A percentile compares a stretch with the other conserved stretches of the same genome.
Evolutionary conservation across 2,329 filamentous ascomycete species (phyloP).

Genomic region (Sodiomyces alkalinus): DNA sequence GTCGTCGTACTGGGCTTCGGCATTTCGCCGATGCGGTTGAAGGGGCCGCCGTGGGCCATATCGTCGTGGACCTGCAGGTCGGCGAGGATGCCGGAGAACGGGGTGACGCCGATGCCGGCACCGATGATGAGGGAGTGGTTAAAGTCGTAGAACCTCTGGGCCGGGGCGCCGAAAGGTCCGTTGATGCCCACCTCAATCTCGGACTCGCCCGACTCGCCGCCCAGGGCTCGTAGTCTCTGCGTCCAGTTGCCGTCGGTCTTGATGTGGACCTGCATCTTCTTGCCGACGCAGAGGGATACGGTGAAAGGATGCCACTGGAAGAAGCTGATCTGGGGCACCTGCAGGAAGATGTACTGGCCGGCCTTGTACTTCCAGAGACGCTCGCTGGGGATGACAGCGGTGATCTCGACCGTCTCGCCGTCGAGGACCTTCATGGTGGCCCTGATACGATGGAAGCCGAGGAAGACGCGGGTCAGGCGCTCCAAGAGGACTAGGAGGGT

Average conservation of each 20-base stretch:
- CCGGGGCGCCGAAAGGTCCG: conserved; percentile 41
- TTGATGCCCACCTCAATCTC: conserved; percentile 37
- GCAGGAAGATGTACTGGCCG: conserved; percentile 42
- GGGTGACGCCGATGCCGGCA: conserved; percentile 41
- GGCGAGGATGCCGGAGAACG: conserved; percentile 39
- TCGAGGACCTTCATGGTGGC: conserved; percentile 34
- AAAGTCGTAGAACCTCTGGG: conserved; percentile 43
- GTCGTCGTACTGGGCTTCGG: no score
- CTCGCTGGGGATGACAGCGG: conserved; percentile 28
- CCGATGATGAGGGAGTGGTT: conserved; percentile 40
- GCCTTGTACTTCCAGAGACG: conserved; percentile 36
- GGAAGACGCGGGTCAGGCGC: conserved; percentile 25
- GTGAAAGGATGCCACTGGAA: conserved; percentile 48
- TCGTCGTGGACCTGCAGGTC: conserved; percentile 34
- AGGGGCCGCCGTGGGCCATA: conserved; percentile 15
- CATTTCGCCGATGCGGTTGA: no score
- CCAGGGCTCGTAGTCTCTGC: conserved; percentile 24
- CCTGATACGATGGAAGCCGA: conserved; percentile 31
- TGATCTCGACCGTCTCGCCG: conserved; percentile 34
- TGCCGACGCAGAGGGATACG: conserved; percentile 36
- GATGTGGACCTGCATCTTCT: conserved; percentile 38
- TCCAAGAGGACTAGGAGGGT: conserved; percentile 34
- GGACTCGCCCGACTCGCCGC: conserved; percentile 16
- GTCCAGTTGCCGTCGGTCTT: conserved; percentile 46
- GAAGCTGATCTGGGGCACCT: conserved; percentile 33